A percentile compares a stretch with the other conserved stretches of the same genome.
Conservation (phyloP, 129 eudicot genomes). For the Logfia minima region DNA sequence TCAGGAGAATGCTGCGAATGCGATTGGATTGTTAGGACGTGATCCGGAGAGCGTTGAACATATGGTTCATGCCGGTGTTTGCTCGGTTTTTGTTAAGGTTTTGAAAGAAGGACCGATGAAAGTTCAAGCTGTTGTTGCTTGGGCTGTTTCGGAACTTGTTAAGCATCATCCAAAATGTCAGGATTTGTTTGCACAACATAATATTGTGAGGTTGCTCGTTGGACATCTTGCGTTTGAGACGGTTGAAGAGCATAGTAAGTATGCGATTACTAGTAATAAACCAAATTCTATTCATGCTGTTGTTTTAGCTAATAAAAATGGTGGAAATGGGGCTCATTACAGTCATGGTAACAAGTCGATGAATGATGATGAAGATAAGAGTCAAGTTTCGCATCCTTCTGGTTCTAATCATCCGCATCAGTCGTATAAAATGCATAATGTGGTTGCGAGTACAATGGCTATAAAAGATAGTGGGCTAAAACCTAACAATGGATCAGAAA, state of each 20-base stretch:
- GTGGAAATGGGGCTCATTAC: constrained; percentile 16
- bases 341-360: not conserved
- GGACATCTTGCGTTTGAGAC: constrained; percentile 52
- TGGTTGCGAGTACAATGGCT: constrained; percentile 44
- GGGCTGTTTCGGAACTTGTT: constrained; percentile 52
- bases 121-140: constrained; percentile 49
- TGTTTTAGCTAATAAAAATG: constrained; percentile 42
- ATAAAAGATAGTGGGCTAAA: constrained; percentile 26
- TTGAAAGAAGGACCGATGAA: constrained; percentile 51
- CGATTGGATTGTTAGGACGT: constrained; percentile 44
- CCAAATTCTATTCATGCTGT: constrained; percentile 43
- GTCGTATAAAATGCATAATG: constrained; percentile 36
- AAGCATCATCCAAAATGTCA: constrained; percentile 37
- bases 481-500: constrained; percentile 26
- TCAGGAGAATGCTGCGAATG: constrained; percentile 45
- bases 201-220: constrained; percentile 42
- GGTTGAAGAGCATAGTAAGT: constrained; percentile 53
- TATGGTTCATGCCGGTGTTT: constrained; percentile 46
- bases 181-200: constrained; percentile 47
- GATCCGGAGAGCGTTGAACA: constrained; percentile 48
- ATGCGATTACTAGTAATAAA: constrained; percentile 42
- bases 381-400: constrained; percentile 33
- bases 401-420: constrained; percentile 29
- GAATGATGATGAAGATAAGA: constrained; percentile 30
- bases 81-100: constrained; percentile 43